Percentiles rank a stretch among this genome's conserved stretches.
phyloP scores from a whole-genome alignment of 1,284 basidiomycete species.

The Ganoderma sinense region DNA sequence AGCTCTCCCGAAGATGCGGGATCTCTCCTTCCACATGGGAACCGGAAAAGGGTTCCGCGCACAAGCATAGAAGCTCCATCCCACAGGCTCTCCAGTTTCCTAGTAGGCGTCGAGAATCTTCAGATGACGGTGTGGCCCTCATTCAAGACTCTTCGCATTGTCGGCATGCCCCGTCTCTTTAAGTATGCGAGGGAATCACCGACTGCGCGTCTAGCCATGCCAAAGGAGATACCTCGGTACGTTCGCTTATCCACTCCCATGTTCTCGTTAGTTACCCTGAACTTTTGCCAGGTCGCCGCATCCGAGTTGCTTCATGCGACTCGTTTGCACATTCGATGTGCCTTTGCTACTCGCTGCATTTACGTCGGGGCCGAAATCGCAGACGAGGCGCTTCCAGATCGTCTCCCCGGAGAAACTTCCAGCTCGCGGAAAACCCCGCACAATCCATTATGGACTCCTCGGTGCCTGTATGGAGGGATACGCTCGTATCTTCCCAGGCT shows the following conservation, averaged over 20 bases:
- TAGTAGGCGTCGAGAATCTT: background rate
- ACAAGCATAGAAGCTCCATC: conserved; percentile 2
- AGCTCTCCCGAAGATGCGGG: conserved; percentile 1
- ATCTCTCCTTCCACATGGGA: conserved; percentile 9
- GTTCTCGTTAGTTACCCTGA: background rate
- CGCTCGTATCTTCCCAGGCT: conserved; percentile 17
- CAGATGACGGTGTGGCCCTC: background rate
- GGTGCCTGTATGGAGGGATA: conserved; percentile 21
- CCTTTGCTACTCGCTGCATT: background rate
- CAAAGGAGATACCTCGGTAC: conserved; percentile 12
- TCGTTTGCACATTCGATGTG: background rate
- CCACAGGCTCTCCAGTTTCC: conserved; percentile 2
- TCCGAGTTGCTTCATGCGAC: background rate
- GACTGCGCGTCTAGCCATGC: background rate
- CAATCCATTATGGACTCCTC: conserved; percentile 21
- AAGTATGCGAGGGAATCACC: background rate
- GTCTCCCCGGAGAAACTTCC: conserved; percentile 15
- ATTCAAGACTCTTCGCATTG: background rate
- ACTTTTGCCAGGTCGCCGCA: background rate
- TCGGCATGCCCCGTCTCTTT: conserved; percentile 1
- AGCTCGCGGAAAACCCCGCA: conserved; percentile 16
- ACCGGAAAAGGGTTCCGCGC: conserved; percentile 6
- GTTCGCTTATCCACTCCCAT: conserved; percentile 5
- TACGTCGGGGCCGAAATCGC: conserved; percentile 13
- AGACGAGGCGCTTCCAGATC: background rate